phyloP scores from a whole-genome alignment of 306 rosid genomes.

The Vachellia pachyceras region DNA sequence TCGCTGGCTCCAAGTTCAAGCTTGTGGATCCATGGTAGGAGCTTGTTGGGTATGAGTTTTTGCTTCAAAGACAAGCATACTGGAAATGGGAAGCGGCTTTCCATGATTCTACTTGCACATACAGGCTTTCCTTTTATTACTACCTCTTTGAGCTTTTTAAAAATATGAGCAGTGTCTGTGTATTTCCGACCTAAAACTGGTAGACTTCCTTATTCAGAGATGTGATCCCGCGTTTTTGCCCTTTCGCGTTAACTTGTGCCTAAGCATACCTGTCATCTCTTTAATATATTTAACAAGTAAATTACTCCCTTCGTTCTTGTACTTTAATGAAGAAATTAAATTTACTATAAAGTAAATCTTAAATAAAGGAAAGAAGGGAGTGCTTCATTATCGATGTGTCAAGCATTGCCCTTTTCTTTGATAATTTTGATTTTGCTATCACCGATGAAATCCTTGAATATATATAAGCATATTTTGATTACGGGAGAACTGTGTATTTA shows the following conservation, averaged over 20 bases:
- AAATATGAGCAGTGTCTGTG: slow-evolving; percentile 35
- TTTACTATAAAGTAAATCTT: too few relatives aligned
- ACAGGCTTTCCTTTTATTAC: slow-evolving; percentile 33
- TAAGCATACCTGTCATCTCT: too few relatives aligned
- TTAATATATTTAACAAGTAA: too few relatives aligned
- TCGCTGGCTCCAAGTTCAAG: slow-evolving; percentile 50
- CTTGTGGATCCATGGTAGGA: slow-evolving; percentile 49
- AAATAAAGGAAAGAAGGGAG: too few relatives aligned
- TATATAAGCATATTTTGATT: too few relatives aligned
- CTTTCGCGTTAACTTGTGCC: slow-evolving; percentile 56
- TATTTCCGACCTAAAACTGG: slow-evolving; percentile 54
- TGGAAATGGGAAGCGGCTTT: slow-evolving; percentile 53
- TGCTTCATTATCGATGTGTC: too few relatives aligned
- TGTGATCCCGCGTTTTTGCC: not conserved
- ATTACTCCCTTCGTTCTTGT: too few relatives aligned
- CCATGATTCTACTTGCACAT: not conserved
- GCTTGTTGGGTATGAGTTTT: slow-evolving; percentile 51
- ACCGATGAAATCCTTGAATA: too few relatives aligned
- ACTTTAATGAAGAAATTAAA: too few relatives aligned
- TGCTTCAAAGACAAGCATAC: slow-evolving; percentile 90
- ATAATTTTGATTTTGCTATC: too few relatives aligned
- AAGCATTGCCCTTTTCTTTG: too few relatives aligned
- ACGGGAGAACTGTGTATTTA: not conserved
- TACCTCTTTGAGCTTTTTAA: not conserved
- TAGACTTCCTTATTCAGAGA: slow-evolving; percentile 59